These are phyloP conservation scores for Nigrograna mackinnonii DNA, from an alignment of 2,329 filamentous ascomycete genomes.

Conservation along the genomic window DNA sequence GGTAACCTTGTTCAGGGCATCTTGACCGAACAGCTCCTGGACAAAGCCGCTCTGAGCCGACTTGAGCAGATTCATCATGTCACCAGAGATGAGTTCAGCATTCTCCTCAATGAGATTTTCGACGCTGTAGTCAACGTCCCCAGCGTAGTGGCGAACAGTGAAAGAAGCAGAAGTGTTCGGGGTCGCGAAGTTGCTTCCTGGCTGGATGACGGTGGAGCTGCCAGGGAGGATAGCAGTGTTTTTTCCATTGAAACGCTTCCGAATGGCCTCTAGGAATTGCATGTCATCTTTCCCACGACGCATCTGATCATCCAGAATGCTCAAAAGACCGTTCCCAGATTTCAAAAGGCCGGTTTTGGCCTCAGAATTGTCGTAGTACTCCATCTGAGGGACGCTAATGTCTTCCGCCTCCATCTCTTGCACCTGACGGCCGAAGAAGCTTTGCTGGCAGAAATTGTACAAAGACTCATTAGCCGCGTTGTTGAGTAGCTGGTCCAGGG, in stretches of 20 bases:
- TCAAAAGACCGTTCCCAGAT: constrained; percentile 86
- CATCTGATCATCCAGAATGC: constrained; percentile 95
- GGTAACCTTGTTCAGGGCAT: constrained; percentile 88
- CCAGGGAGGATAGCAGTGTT: constrained; percentile 86
- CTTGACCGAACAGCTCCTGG: constrained; percentile 89
- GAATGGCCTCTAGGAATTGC: constrained; percentile 87
- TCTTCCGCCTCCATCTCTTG: constrained; percentile 95
- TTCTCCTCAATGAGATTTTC: constrained; percentile 92
- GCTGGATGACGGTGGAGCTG: constrained; percentile 73
- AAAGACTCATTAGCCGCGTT: constrained; percentile 92
- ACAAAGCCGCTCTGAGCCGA: constrained; percentile 89
- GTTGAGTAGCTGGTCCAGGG: constrained; percentile 89
- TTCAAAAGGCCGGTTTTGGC: constrained; percentile 91
- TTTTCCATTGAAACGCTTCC: constrained; percentile 92
- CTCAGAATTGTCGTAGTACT: constrained; percentile 97
- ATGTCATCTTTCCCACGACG: constrained; percentile 84
- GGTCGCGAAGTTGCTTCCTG: constrained; percentile 87
- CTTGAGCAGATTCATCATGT: constrained; percentile 92
- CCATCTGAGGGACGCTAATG: constrained; percentile 84
- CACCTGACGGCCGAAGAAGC: constrained; percentile 93
- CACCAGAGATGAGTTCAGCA: constrained; percentile 91
- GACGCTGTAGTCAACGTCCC: constrained; percentile 92
- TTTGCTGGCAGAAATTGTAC: constrained; percentile 91
- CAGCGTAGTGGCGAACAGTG: constrained; percentile 92
- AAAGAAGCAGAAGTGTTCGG: constrained; percentile 81